Conservation (phyloP, 78 protist species). For the Dictyostelium capitatum region DNA sequence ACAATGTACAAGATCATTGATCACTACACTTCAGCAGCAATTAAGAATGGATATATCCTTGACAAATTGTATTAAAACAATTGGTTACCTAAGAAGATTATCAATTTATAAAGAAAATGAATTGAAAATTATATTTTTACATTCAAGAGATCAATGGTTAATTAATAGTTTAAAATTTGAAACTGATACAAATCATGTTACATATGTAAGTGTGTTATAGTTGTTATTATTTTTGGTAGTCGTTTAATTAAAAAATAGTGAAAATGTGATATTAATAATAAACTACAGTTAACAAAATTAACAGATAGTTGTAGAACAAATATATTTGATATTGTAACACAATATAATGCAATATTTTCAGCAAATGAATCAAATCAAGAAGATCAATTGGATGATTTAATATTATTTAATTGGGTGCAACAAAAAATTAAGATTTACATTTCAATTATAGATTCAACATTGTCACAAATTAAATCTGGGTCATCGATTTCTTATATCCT, state of each 20-base stretch:
- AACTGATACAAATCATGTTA: conserved; percentile 29
- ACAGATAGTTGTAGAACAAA: conserved; percentile 76
- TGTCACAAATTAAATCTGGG: conserved; percentile 41
- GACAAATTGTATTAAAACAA: conserved; percentile 58
- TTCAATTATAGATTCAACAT: conserved; percentile 24
- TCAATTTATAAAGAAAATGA: conserved; percentile 67
- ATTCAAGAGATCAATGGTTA: conserved; percentile 66
- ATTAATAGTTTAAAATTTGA: conserved; percentile 47
- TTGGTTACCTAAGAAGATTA: conserved; percentile 56
- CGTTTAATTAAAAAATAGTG: too few relatives aligned
- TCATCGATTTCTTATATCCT: conserved; percentile 47
- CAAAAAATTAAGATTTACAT: conserved; percentile 23
- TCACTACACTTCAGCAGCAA: conserved; percentile 28
- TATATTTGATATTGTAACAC: conserved; percentile 71
- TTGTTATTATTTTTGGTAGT: background rate
- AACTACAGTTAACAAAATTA: conserved; percentile 51
- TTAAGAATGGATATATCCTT: conserved; percentile 30
- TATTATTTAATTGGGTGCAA: conserved; percentile 64
- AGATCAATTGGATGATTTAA: conserved; percentile 45
- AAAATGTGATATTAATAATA: conserved; percentile 2
- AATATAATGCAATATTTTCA: conserved; percentile 72
- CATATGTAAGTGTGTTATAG: conserved; percentile 27
- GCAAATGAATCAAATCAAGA: conserved; percentile 54
- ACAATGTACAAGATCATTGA: conserved; percentile 31
- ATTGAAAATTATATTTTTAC: conserved; percentile 43